Evolutionary conservation across 2,329 filamentous ascomycete species (phyloP), one percentile per base, ranked within the genome.

Genomic region (Trichoderma gracile): DNA sequence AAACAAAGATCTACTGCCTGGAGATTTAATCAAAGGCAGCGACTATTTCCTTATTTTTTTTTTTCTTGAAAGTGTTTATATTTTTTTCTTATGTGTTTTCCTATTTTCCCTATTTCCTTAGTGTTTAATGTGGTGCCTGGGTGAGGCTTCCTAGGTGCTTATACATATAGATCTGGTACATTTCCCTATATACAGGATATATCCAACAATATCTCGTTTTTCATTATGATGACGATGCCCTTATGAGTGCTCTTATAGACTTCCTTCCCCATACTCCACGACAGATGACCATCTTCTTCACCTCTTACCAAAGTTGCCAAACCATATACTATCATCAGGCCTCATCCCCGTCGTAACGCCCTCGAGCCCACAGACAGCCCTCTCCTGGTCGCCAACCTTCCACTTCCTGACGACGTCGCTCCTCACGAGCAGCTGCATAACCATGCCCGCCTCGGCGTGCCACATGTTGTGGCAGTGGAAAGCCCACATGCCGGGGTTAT

Each of bases 401-500:
- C 75, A 76, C 3, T 43, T 43, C 0, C 66, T 64, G 5, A 76
- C 71, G 5, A 69, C 69, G 1, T 77, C 75, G 0, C 69, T 68
- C 12, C 70, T 68, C 0, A 75, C 77, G 12, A 79, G 69, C 61
- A 89, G 80, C 72, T 86, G 83, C 86, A 88, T 88, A 38, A 82
- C 65, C 77, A 87, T 79, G 1, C 85, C 84, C 1, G 84, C 81
- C 68, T 85, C 83, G 0, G 79, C 78, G 69, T 87, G 85, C 85
- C 85, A 87, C 0, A 78, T 76, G 65, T 86, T 81, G 68, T 87
- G 84, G 68, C 84, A 87, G 70, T 86, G 84, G 23, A 87, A 80
- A 0, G 82, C 78, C 84, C 85, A 87, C 1, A 84, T 68, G 0
- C 85, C 85, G 0, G 84, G 80, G 69, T 86, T 87, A 65, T 87